Conservation (phyloP, 2,329 filamentous ascomycete genomes). For the Paraconiothyrium sp. region DNA sequence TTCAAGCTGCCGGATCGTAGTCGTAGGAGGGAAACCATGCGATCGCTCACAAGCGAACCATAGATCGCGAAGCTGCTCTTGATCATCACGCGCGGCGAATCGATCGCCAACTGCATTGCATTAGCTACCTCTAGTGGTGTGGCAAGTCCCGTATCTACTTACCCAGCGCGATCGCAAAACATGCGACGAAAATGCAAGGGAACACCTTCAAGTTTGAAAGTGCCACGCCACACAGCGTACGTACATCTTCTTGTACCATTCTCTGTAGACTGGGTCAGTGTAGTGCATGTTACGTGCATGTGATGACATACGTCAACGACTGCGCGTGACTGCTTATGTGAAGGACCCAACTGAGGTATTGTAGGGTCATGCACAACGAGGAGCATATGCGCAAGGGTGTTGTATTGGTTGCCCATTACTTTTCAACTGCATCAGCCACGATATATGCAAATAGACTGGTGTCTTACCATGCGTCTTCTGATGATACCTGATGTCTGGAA, state of each 20-base stretch:
- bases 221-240: slow-evolving; percentile 47
- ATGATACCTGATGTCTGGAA: slow-evolving; percentile 48
- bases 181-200: slow-evolving; percentile 49
- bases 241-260: slow-evolving; percentile 47
- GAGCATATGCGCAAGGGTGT: slow-evolving; percentile 47
- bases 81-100: slow-evolving; percentile 42
- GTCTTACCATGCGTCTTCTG: slow-evolving; percentile 43
- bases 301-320: slow-evolving; percentile 37
- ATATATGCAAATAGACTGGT: background rate
- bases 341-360: slow-evolving; percentile 48
- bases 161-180: slow-evolving; percentile 48
- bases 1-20: slow-evolving; percentile 43
- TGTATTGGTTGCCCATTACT: slow-evolving; percentile 47
- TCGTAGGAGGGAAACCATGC: slow-evolving; percentile 47
- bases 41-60: slow-evolving; percentile 43
- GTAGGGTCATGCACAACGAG: slow-evolving; percentile 49
- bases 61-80: slow-evolving; percentile 41
- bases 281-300: background rate
- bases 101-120: slow-evolving; percentile 42
- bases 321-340: slow-evolving; percentile 42
- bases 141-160: slow-evolving; percentile 12
- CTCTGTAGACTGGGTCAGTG: slow-evolving; percentile 18
- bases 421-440: background rate
- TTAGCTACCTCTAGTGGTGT: slow-evolving; percentile 2
- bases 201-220: slow-evolving; percentile 45